Conservation (phyloP, 768 basidiomycete species). For the Leccinum boreale region DNA sequence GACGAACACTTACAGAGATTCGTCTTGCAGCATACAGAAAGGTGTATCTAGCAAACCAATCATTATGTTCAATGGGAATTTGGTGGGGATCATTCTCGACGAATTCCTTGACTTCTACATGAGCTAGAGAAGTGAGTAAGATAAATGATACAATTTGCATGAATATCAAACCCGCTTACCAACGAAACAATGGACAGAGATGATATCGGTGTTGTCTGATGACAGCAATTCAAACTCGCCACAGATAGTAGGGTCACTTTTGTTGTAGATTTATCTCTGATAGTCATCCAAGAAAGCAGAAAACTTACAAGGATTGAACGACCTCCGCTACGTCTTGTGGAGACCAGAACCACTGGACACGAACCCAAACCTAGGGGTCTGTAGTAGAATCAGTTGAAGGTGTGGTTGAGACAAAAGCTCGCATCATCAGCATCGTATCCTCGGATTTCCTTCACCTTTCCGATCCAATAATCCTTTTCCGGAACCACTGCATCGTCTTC, state of each 20-base stretch:
- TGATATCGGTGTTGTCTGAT: constrained; percentile 48
- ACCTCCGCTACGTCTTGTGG: constrained; percentile 42
- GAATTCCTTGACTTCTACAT: constrained; percentile 33
- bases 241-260: constrained; percentile 39
- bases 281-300: neutral
- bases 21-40: constrained; percentile 34
- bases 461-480: constrained; percentile 50
- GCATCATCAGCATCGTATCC: constrained; percentile 29
- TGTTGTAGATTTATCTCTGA: neutral
- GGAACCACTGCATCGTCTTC: constrained; percentile 16
- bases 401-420: neutral
- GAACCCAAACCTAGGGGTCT: constrained; percentile 46
- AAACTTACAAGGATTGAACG: constrained; percentile 49
- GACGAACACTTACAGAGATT: constrained; percentile 33
- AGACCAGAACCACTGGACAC: constrained; percentile 56
- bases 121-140: constrained; percentile 25
- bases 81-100: constrained; percentile 40
- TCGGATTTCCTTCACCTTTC: constrained; percentile 45
- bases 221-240: constrained; percentile 47
- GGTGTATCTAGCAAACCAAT: constrained; percentile 49
- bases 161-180: constrained; percentile 30
- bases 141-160: neutral
- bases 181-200: constrained; percentile 44
- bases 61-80: constrained; percentile 34
- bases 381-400: neutral